Conservation (phyloP, 2,329 filamentous ascomycete species). For the Penicillium sp. region DNA sequence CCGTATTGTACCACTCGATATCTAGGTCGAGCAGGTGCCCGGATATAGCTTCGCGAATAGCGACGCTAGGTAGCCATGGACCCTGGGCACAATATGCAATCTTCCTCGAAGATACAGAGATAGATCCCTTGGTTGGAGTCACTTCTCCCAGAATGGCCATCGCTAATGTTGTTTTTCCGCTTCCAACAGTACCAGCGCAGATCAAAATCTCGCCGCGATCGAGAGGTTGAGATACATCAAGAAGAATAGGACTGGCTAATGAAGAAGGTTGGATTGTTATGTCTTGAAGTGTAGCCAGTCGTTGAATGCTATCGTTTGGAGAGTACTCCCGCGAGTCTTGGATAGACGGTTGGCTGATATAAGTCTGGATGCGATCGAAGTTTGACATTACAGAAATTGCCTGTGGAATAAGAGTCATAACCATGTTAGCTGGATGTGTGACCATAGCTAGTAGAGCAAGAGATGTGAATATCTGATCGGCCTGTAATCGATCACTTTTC, state of each 20-base stretch:
- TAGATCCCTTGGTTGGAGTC: background rate
- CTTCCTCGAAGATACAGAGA: background rate
- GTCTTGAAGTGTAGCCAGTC: background rate
- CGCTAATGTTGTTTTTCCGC: constrained; percentile 1
- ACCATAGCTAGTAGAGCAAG: constrained; percentile 10
- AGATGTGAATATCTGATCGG: constrained; percentile 2
- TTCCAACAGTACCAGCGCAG: constrained; percentile 2
- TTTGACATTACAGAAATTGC: constrained; percentile 7
- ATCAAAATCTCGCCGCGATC: background rate
- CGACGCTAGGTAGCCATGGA: constrained; percentile 4
- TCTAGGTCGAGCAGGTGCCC: background rate
- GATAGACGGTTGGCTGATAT: background rate
- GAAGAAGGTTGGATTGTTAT: background rate
- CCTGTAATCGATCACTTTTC: background rate
- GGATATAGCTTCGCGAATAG: constrained; percentile 4
- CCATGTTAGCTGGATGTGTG: constrained; percentile 11
- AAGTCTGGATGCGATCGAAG: background rate
- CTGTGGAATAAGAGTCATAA: constrained; percentile 10
- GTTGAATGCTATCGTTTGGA: background rate
- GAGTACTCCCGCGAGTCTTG: background rate
- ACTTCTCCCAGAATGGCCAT: constrained; percentile 2
- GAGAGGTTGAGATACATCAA: background rate
- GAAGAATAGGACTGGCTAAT: background rate
- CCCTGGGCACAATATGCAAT: background rate
- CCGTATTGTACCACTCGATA: background rate